Evolutionary conservation across 768 basidiomycete species (phyloP).

Genomic region (Auriculariales sp.): DNA sequence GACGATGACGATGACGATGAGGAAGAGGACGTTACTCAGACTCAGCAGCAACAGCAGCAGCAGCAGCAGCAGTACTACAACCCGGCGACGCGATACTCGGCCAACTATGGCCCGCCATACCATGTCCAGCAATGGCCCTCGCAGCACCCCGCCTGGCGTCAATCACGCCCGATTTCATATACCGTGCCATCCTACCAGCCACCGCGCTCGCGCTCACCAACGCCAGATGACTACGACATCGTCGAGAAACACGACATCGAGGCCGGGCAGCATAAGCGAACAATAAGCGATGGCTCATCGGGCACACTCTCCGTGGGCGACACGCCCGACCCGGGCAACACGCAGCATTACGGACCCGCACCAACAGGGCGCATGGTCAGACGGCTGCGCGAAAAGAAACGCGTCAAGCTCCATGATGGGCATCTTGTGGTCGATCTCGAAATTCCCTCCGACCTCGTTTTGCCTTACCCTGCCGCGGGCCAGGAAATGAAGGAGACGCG

Average conservation of each 20-base stretch:
- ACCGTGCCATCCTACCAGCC: conserved; percentile 23
- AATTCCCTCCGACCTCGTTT: conserved; percentile 71
- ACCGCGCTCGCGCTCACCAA: conserved; percentile 61
- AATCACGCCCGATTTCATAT: too few relatives aligned
- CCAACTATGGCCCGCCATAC: too few relatives aligned
- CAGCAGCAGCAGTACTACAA: too few relatives aligned
- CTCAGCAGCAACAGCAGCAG: neutral
- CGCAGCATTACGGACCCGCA: conserved; percentile 78
- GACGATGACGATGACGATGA: neutral
- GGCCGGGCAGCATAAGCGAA: neutral
- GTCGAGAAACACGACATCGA: conserved; percentile 1
- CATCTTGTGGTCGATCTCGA: conserved; percentile 75
- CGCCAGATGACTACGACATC: conserved; percentile 50
- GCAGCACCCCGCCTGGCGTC: too few relatives aligned
- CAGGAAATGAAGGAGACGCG: conserved; percentile 60
- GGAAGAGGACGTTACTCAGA: neutral
- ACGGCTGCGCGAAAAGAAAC: conserved; percentile 59
- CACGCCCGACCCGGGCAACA: conserved; percentile 13
- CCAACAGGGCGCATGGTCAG: conserved; percentile 66
- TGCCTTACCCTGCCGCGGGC: conserved; percentile 48
- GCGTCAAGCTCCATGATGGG: conserved; percentile 73
- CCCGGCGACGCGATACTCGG: too few relatives aligned
- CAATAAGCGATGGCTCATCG: neutral
- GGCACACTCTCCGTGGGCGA: conserved; percentile 1
- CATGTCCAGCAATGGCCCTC: too few relatives aligned